Base-by-base conservation (phyloP, 495 filamentous ascomycete genomes). In the Penicillium ucsense region DNA sequence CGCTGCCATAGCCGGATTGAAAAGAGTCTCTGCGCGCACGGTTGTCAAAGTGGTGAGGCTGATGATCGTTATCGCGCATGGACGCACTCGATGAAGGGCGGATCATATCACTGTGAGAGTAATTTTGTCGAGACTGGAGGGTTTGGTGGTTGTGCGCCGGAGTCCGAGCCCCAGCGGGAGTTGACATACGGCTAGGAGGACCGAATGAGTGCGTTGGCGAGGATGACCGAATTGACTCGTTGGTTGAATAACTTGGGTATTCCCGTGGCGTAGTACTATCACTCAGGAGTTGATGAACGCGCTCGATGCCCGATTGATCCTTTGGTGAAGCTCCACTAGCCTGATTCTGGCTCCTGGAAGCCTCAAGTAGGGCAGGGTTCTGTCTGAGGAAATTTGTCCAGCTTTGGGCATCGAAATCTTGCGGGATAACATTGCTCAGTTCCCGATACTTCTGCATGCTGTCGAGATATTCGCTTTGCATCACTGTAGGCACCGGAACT, bases 401-500 rank as follows among this genome's bases (percentile, higher is more conserved):
- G 12, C 80, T 72, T 44, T 77, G 79, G 27, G 82, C 70, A 61
- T 89, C 83, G 57, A 86, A 82, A 31, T 78, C 80, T 51, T 75
- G 71, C 2, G 81, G 77, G 47, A 80, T 75, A 20, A 75, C 60
- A 49, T 76, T 78, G 70, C 71, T 84, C 52, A 78, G 62, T 61
- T 74, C 78, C 49, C 71, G 74, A 64, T 79, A 79, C 49, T 68
- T 74, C 42, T 80, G 76, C 71, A 83, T 80, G 57, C 71, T 79
- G 46, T 76, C 78, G 35, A 82, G 63, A 58, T 82, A 85, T 59
- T 85, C 80, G 58, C 69, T 81, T 57, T 89, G 86, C 43, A 81
- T 68, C 45, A 81, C 79, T 33, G 79, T 89, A 8, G 86, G 78
- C 29, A 96, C 86, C 2, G 89, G 84, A 20, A 88, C 83, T 33